Evolutionary conservation across 495 filamentous ascomycete species (phyloP).

Genomic region (Podospora sp.): DNA sequence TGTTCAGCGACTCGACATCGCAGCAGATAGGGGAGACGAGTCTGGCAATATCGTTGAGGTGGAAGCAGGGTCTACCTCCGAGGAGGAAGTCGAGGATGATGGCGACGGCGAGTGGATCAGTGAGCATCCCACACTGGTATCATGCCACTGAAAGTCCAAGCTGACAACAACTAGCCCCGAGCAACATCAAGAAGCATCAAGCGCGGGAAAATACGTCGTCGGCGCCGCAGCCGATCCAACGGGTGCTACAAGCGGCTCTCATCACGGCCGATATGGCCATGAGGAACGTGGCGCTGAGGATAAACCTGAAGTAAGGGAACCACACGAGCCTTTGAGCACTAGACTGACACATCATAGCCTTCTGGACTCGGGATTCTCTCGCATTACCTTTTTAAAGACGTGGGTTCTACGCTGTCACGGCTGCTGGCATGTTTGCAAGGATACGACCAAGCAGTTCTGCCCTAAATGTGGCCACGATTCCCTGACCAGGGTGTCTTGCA

Average conservation of each 20-base stretch:
- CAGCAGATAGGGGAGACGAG: constrained; percentile 34
- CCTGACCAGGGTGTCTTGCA: constrained; percentile 82
- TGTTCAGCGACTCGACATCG: constrained; percentile 23
- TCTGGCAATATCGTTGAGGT: constrained; percentile 63
- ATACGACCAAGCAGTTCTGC: constrained; percentile 92
- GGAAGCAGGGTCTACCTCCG: constrained; percentile 52
- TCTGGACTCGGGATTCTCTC: constrained; percentile 72
- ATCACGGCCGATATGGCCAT: constrained; percentile 96
- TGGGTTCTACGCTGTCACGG: constrained; percentile 93
- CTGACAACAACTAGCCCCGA: constrained; percentile 55
- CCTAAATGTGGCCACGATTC: constrained; percentile 85
- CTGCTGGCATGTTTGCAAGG: constrained; percentile 83
- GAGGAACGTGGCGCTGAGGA: constrained; percentile 91
- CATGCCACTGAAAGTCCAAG: background rate
- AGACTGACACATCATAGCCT: constrained; percentile 46
- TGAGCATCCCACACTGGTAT: constrained; percentile 12
- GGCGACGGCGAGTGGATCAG: constrained; percentile 71
- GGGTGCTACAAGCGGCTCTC: constrained; percentile 76
- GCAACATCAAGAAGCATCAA: constrained; percentile 85
- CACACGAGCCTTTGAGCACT: background rate
- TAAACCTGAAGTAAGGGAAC: constrained; percentile 71
- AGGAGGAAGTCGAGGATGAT: constrained; percentile 30
- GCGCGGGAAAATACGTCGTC: constrained; percentile 59
- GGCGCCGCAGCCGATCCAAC: constrained; percentile 52
- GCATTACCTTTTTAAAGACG: constrained; percentile 77